phyloP scores from a whole-genome alignment of 148 eudicot species.

The Agrostemma githago region DNA sequence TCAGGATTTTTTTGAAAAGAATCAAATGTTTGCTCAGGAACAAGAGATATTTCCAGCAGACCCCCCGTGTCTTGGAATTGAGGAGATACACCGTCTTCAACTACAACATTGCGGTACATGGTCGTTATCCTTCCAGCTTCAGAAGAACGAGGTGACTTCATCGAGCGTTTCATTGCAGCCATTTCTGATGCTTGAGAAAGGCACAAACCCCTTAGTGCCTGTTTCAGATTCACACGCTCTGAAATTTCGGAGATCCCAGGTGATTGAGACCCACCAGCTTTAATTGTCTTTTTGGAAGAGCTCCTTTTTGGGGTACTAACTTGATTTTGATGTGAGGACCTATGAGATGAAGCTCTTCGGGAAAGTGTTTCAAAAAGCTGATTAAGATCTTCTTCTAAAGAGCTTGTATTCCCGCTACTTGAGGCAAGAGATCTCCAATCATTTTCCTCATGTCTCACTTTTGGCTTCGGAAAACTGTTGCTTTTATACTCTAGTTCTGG shows the following conservation, averaged over 20 bases:
- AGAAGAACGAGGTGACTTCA: conserved; percentile 51
- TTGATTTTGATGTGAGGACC: conserved; percentile 32
- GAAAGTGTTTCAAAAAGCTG: conserved; percentile 76
- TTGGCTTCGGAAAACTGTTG: conserved; percentile 25
- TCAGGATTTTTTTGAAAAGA: conserved; percentile 32
- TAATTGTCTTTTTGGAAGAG: conserved; percentile 56
- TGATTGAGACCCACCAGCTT: conserved; percentile 46
- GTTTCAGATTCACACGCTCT: conserved; percentile 71
- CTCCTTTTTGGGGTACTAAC: conserved; percentile 42
- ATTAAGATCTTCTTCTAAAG: conserved; percentile 77
- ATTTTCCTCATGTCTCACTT: conserved; percentile 33
- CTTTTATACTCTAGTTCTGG: conserved; percentile 28
- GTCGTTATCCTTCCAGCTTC: conserved; percentile 56
- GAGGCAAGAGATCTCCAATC: conserved; percentile 37
- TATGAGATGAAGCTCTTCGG: conserved; percentile 50
- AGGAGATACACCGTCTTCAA: conserved; percentile 43
- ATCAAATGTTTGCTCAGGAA: conserved; percentile 38
- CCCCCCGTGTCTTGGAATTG: conserved; percentile 25
- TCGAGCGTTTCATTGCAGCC: conserved; percentile 69
- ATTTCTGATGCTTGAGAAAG: conserved; percentile 95
- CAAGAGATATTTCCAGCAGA: conserved; percentile 46
- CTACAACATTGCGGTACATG: conserved; percentile 50
- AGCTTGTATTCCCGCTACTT: conserved; percentile 41
- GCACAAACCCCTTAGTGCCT: conserved; percentile 87
- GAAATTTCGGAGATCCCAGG: conserved; percentile 58